Percentiles rank a stretch among this genome's conserved stretches.
Conservation (phyloP, 495 filamentous ascomycete species). For the Annulohypoxylon stygium region DNA sequence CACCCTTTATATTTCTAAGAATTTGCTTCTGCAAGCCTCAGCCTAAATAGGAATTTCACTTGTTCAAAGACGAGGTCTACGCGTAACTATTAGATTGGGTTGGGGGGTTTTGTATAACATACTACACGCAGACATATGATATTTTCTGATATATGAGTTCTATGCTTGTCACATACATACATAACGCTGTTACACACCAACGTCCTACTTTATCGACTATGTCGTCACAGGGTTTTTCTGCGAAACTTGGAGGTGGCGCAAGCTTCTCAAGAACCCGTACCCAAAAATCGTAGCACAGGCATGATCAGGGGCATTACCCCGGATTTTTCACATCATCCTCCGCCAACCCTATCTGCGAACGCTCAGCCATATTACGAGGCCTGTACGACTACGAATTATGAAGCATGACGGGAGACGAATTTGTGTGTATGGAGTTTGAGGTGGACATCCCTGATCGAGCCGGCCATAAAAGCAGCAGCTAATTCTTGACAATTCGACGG, state of each 20-base stretch:
- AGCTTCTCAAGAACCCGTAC: conserved; percentile 43
- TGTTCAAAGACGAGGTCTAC: conserved; percentile 27
- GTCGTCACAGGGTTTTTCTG: conserved; percentile 27
- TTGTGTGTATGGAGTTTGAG: not conserved
- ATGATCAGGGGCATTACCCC: conserved; percentile 44
- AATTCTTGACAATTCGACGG: conserved; percentile 13
- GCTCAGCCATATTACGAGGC: conserved; percentile 19
- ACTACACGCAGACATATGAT: conserved; percentile 3
- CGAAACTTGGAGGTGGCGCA: conserved; percentile 40
- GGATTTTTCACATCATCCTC: conserved; percentile 31
- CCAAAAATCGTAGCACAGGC: conserved; percentile 37
- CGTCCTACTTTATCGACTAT: conserved; percentile 18
- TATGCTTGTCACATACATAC: conserved; percentile 14
- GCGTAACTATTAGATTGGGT: not conserved
- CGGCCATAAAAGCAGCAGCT: conserved; percentile 28
- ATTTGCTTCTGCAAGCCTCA: conserved; percentile 49
- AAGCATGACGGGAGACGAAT: conserved; percentile 1
- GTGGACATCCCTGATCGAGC: conserved; percentile 8
- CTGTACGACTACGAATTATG: conserved; percentile 7
- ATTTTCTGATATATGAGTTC: conserved; percentile 9
- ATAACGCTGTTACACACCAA: conserved; percentile 8
- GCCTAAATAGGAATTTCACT: conserved; percentile 49
- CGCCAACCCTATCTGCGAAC: conserved; percentile 21
- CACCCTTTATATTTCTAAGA: conserved; percentile 35
- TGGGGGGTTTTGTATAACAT: conserved; percentile 19